phyloP scores from a whole-genome alignment of 1,284 basidiomycete genomes.

The Rugosomyces carneus region DNA sequence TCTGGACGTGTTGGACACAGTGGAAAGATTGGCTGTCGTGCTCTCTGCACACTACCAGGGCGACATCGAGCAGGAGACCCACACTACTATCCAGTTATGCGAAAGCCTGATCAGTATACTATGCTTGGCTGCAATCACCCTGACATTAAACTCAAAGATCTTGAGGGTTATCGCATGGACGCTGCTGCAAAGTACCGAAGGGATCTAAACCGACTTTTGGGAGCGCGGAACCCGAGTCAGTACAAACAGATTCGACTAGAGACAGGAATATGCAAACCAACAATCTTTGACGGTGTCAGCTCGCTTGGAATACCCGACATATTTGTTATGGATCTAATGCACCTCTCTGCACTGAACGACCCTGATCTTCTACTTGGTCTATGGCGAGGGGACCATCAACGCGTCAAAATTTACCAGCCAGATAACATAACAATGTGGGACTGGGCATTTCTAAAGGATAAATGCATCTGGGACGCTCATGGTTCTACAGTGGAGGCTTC shows the following conservation, averaged over 20 bases:
- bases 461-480: constrained; percentile 23
- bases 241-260: constrained; percentile 12
- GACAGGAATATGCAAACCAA: constrained; percentile 18
- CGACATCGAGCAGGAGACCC: constrained; percentile 16
- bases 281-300: constrained; percentile 10
- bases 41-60: constrained; percentile 23
- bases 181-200: neutral
- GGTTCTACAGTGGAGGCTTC: constrained; percentile 21
- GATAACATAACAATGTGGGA: constrained; percentile 21
- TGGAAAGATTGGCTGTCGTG: constrained; percentile 24
- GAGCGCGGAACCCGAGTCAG: constrained; percentile 6
- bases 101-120: constrained; percentile 16
- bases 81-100: constrained; percentile 19
- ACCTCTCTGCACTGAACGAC: constrained; percentile 17
- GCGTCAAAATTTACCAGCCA: constrained; percentile 10
- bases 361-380: constrained; percentile 17
- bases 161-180: constrained; percentile 9
- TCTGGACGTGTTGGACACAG: constrained; percentile 29
- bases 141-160: constrained; percentile 8
- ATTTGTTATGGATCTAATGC: constrained; percentile 20
- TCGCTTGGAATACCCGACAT: constrained; percentile 9
- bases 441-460: constrained; percentile 25
- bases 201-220: constrained; percentile 10
- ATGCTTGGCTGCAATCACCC: constrained; percentile 16
- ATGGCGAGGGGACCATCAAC: too few species aligned